phyloP scores from a whole-genome alignment of 2,329 filamentous ascomycete genomes.

The Fusarium sp. region DNA sequence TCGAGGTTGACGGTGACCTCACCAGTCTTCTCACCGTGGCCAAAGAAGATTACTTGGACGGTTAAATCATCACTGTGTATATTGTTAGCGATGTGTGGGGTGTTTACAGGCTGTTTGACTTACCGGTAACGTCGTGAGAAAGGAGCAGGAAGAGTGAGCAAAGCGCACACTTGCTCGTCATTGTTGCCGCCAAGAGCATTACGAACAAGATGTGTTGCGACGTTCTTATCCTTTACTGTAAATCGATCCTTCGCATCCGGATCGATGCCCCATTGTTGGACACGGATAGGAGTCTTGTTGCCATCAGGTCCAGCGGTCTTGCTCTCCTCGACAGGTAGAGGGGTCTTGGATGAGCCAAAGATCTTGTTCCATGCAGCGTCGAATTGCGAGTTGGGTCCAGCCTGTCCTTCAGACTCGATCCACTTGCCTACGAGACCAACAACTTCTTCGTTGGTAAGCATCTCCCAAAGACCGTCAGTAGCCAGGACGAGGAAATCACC shows the following conservation, averaged over 20 bases:
- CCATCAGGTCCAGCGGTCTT: conserved; percentile 68
- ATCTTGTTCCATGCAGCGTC: conserved; percentile 76
- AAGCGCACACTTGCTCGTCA: conserved; percentile 90
- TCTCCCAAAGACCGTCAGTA: conserved; percentile 98
- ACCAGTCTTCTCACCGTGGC: conserved; percentile 80
- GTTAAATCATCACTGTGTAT: conserved; percentile 86
- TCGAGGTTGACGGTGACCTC: conserved; percentile 87
- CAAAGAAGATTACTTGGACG: conserved; percentile 98
- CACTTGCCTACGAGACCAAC: conserved; percentile 96
- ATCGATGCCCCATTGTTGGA: conserved; percentile 90
- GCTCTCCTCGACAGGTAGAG: conserved; percentile 82
- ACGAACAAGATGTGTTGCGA: conserved; percentile 92
- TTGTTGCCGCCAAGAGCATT: conserved; percentile 96
- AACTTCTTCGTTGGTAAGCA: conserved; percentile 98
- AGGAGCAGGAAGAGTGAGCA: conserved; percentile 91
- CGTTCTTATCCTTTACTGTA: conserved; percentile 94
- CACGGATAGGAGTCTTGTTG: conserved; percentile 87
- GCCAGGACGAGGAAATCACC: conserved; percentile 97
- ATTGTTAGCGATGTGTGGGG: conserved; percentile 25
- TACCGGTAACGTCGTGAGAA: conserved; percentile 92
- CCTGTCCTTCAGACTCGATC: conserved; percentile 81
- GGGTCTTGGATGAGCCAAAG: conserved; percentile 64
- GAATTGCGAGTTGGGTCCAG: conserved; percentile 72
- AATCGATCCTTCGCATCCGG: conserved; percentile 83
- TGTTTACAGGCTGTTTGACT: conserved; percentile 22